Evolutionary conservation across 805 yeast species (phyloP).

Genomic region (Candida fluviatilis): DNA sequence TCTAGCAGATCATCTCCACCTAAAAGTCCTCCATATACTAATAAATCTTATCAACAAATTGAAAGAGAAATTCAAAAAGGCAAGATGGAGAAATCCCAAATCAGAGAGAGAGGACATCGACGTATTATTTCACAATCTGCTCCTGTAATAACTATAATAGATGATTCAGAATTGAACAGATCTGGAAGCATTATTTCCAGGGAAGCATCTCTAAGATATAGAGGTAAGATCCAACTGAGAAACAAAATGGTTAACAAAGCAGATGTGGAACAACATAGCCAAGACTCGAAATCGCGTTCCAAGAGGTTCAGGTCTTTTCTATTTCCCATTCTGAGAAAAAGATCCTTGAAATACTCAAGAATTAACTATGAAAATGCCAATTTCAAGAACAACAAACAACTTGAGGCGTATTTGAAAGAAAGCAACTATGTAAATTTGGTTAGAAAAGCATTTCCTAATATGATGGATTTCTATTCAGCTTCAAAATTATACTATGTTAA

Average conservation of each 20-base stretch:
- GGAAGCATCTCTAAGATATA: constrained; percentile 26
- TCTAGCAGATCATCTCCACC: constrained; percentile 3
- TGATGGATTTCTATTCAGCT: constrained; percentile 14
- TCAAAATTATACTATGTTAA: constrained; percentile 5
- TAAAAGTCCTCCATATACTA: neutral
- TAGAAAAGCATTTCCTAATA: constrained; percentile 24
- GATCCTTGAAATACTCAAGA: constrained; percentile 28
- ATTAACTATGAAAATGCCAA: constrained; percentile 12
- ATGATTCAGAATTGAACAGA: constrained; percentile 16
- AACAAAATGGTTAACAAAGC: constrained; percentile 22
- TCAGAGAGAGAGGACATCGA: neutral
- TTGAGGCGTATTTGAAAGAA: constrained; percentile 16
- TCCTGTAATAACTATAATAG: constrained; percentile 25
- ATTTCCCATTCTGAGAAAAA: constrained; percentile 33
- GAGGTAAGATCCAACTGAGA: constrained; percentile 25
- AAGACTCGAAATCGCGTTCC: constrained; percentile 1
- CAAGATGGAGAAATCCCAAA: constrained; percentile 1
- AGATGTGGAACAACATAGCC: constrained; percentile 7
- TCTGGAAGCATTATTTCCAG: constrained; percentile 27
- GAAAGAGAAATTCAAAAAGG: constrained; percentile 6
- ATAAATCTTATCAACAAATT: constrained; percentile 4
- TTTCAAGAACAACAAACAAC: constrained; percentile 16
- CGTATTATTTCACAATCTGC: constrained; percentile 8
- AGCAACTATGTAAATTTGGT: constrained; percentile 19
- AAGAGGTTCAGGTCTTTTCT: constrained; percentile 13